These are phyloP conservation scores for Hyaloscypha finlandica DNA, from an alignment of 495 filamentous ascomycete genomes.

Conservation along the genomic window DNA sequence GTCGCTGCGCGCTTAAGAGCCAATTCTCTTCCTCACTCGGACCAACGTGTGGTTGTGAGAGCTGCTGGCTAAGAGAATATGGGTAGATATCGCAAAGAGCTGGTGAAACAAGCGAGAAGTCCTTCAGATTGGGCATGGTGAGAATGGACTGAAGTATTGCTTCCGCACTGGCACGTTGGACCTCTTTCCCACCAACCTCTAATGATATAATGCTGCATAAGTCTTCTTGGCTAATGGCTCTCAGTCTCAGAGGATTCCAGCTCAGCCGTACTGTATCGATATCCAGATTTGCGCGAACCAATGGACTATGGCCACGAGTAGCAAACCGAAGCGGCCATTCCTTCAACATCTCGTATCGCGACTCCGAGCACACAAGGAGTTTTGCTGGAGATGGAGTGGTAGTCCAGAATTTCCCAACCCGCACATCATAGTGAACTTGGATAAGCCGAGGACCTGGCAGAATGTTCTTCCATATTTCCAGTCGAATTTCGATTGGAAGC, in stretches of 20 bases:
- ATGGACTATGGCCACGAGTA: not conserved
- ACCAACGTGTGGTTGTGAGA: not conserved
- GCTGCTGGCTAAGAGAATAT: not conserved
- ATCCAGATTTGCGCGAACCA: not conserved
- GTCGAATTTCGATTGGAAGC: not conserved
- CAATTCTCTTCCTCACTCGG: not conserved
- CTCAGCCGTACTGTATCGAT: not conserved
- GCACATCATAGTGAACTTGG: not conserved
- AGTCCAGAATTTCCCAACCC: not conserved
- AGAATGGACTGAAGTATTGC: not conserved
- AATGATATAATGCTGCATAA: not conserved
- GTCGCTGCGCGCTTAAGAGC: not conserved
- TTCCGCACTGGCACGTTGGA: not conserved
- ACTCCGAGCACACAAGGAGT: not conserved
- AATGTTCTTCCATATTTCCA: not conserved
- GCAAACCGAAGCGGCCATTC: not conserved
- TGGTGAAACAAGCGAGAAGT: not conserved
- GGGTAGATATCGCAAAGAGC: not conserved
- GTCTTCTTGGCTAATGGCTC: constrained; percentile 2
- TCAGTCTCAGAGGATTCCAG: not conserved
- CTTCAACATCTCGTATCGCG: not conserved
- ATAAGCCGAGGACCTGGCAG: not conserved
- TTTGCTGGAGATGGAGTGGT: not conserved
- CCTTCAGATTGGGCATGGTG: not conserved
- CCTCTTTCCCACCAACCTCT: not conserved